These are phyloP conservation scores for Tubosaeta sp. DNA, from an alignment of 768 basidiomycete species.

Conservation along the genomic window DNA sequence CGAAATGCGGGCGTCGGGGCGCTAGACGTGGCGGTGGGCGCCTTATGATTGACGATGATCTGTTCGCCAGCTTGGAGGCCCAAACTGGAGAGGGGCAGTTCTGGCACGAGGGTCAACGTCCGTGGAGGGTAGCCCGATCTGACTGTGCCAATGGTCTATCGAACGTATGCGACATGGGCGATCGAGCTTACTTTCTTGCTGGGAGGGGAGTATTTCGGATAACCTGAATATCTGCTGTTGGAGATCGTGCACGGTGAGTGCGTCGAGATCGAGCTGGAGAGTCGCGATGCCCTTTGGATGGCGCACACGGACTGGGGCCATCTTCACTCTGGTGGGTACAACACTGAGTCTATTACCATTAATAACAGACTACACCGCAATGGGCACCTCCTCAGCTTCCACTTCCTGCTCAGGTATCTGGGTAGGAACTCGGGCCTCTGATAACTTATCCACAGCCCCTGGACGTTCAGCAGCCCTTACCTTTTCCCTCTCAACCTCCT, in stretches of 20 bases:
- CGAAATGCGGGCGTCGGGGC: constrained; percentile 10
- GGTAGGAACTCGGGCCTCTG: constrained; percentile 17
- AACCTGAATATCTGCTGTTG: constrained; percentile 63
- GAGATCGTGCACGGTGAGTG: constrained; percentile 68
- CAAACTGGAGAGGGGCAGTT: constrained; percentile 70
- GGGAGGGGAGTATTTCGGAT: constrained; percentile 68
- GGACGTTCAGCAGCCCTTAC: constrained; percentile 31
- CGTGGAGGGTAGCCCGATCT: constrained; percentile 85
- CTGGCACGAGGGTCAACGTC: constrained; percentile 64
- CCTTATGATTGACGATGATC: constrained; percentile 64
- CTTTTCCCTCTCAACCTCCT: constrained; percentile 39
- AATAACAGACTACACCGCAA: constrained; percentile 16
- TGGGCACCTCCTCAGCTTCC: not conserved
- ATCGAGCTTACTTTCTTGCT: constrained; percentile 67
- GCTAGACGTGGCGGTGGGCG: constrained; percentile 9
- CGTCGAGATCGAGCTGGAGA: constrained; percentile 61
- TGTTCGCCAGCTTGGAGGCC: constrained; percentile 80
- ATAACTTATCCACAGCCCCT: constrained; percentile 16
- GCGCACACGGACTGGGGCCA: constrained; percentile 75
- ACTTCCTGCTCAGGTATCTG: constrained; percentile 1
- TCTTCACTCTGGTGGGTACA: constrained; percentile 21
- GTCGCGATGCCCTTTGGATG: constrained; percentile 83
- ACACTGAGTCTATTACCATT: no score
- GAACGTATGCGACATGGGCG: not conserved
- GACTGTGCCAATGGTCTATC: constrained; percentile 39